A percentile compares a stretch with the other conserved stretches of the same genome.
These are phyloP conservation scores for Danielia oregonensis DNA, from an alignment of 805 yeast species.

Conservation along the genomic window DNA sequence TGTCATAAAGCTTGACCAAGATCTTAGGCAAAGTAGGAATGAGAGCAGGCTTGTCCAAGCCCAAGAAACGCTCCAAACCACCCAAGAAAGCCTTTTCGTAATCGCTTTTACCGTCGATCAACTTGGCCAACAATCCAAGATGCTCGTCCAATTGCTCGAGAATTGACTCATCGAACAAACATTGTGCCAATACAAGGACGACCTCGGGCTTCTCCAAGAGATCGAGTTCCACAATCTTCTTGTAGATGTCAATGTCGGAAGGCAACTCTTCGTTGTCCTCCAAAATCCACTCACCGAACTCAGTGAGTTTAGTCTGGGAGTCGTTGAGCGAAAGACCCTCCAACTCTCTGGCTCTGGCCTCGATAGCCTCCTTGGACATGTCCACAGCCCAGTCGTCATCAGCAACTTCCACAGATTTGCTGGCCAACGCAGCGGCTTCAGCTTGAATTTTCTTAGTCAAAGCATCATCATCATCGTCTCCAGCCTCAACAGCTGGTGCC, in stretches of 20 bases:
- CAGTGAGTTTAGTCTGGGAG: conserved; percentile 54
- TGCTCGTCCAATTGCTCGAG: conserved; percentile 70
- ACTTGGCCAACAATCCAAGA: conserved; percentile 76
- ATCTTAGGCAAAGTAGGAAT: conserved; percentile 77
- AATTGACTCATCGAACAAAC: conserved; percentile 75
- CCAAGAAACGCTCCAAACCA: conserved; percentile 91
- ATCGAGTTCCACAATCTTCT: conserved; percentile 78
- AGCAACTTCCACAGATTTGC: conserved; percentile 55
- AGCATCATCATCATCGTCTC: conserved; percentile 64
- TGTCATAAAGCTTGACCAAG: conserved; percentile 74
- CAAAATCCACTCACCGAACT: conserved; percentile 88
- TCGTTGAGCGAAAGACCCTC: conserved; percentile 57
- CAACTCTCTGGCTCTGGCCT: conserved; percentile 83
- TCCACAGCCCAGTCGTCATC: conserved; percentile 98
- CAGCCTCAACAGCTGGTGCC: conserved; percentile 32
- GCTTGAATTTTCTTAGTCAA: conserved; percentile 77
- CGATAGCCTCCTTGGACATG: conserved; percentile 93
- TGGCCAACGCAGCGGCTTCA: conserved; percentile 67
- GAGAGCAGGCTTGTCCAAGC: conserved; percentile 68
- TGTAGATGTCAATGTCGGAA: conserved; percentile 85
- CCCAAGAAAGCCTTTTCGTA: conserved; percentile 90
- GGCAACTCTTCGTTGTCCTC: conserved; percentile 57
- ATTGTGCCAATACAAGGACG: conserved; percentile 89
- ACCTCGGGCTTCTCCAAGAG: conserved; percentile 70
- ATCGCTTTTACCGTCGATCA: conserved; percentile 55